phyloP scores from a whole-genome alignment of 2,329 filamentous ascomycete species.

The Didymella segeticola region DNA sequence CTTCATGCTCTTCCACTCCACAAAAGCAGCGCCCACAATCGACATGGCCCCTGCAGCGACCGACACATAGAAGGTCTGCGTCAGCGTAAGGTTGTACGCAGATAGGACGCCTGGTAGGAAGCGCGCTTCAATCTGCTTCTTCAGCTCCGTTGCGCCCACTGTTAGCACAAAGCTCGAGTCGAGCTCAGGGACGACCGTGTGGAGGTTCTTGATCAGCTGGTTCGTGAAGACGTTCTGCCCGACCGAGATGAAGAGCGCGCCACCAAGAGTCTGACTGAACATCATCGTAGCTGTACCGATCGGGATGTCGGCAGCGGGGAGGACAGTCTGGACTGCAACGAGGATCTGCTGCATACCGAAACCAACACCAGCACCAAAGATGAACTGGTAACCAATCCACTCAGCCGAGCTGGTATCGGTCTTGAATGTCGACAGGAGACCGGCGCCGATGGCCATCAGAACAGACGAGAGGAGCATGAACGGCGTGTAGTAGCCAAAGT shows the following conservation, averaged over 20 bases:
- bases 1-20: slow-evolving; percentile 74
- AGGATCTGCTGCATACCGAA: slow-evolving; percentile 58
- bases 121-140: slow-evolving; percentile 57
- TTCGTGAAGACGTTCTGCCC: slow-evolving; percentile 60
- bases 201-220: slow-evolving; percentile 53
- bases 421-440: slow-evolving; percentile 54
- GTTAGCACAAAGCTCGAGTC: slow-evolving; percentile 52
- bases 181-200: slow-evolving; percentile 48
- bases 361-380: slow-evolving; percentile 54
- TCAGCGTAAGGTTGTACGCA: slow-evolving; percentile 70
- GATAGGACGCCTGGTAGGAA: slow-evolving; percentile 62
- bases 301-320: slow-evolving; percentile 53
- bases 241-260: slow-evolving; percentile 57
- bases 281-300: slow-evolving; percentile 58
- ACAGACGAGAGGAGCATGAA: slow-evolving; percentile 54
- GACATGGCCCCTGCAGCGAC: slow-evolving; percentile 62
- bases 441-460: slow-evolving; percentile 55
- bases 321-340: slow-evolving; percentile 54
- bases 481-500: slow-evolving; percentile 58
- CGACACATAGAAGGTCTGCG: slow-evolving; percentile 66
- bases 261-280: slow-evolving; percentile 57
- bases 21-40: slow-evolving; percentile 60
- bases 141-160: slow-evolving; percentile 66
- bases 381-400: slow-evolving; percentile 51
- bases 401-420: slow-evolving; percentile 46